Evolutionary conservation across 78 protist species (phyloP).

Genomic region (Bodo saltans): DNA sequence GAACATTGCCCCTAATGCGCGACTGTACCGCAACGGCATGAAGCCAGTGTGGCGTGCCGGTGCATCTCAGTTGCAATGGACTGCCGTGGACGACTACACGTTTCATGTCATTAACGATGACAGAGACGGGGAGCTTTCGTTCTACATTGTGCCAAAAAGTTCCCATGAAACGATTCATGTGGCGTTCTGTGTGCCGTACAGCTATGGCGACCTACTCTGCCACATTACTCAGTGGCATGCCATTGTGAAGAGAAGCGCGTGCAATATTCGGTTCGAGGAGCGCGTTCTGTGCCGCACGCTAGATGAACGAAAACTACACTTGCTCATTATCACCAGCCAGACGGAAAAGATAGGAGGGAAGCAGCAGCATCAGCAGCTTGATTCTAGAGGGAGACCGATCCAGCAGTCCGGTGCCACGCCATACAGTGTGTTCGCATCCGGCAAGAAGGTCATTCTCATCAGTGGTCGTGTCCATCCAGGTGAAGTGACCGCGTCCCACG

Average conservation of each 20-base stretch:
- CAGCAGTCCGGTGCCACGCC: background rate
- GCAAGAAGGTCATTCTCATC: slow-evolving; percentile 43
- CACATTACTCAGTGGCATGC: background rate
- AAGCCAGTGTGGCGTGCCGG: background rate
- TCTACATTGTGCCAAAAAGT: background rate
- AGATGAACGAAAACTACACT: slow-evolving; percentile 32
- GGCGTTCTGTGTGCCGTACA: slow-evolving; percentile 65
- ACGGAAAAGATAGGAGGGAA: background rate
- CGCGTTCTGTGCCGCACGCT: slow-evolving; percentile 48
- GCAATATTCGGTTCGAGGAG: slow-evolving; percentile 21
- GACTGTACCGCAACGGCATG: slow-evolving; percentile 26
- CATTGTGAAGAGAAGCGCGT: background rate
- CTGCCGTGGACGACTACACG: background rate
- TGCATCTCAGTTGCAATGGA: background rate
- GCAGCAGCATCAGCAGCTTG: no score
- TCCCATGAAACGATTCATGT: slow-evolving; percentile 38
- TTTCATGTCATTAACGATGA: background rate
- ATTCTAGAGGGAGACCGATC: no score
- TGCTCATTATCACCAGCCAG: slow-evolving; percentile 43
- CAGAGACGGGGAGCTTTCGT: slow-evolving; percentile 37
- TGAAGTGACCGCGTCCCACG: slow-evolving; percentile 67
- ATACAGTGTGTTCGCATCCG: background rate
- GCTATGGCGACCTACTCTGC: slow-evolving; percentile 42
- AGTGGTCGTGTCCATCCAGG: slow-evolving; percentile 86
- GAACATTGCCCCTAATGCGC: slow-evolving; percentile 12